Base-by-base conservation (phyloP, 2,329 filamentous ascomycete genomes). In the Metarhizium robertsii region DNA sequence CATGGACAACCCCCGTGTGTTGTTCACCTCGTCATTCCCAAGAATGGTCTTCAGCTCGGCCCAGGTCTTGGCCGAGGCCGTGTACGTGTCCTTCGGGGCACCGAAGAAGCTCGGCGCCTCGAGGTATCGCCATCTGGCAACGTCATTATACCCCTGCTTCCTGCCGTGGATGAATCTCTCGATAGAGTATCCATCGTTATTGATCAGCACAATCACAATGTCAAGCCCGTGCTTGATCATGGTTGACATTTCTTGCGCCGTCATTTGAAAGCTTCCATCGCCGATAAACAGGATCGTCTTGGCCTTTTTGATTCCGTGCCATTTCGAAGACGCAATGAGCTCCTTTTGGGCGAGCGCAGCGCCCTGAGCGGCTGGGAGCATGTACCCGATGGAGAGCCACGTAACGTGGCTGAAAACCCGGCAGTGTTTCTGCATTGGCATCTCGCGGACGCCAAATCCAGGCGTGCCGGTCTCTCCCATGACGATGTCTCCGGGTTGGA, bases 241-340 rank as follows among this genome's bases (percentile, higher is more conserved):
- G 2, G 81, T 85, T 11, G 79, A 78, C 3, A 88, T 70, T 59
- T 86, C 84, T 64, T 88, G 85, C 0, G 77, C 82, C 0, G 84
- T 87, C 70, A 87, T 79, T 59, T 86, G 79, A 57, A 87, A 77
- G 58, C 81, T 84, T 3, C 84, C 84, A 53, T 86, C 83, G 5
- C 83, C 83, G 38, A 83, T 83, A 58, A 83, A 74, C 2, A 85
- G 67, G 10, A 85, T 73, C 0, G 81, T 79, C 14, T 67, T 65
- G 6, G 67, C 62, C 10, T 57, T 54, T 14, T 58, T 55, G 16
- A 62, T 16, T n/a, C 57, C 58, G 18, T 61, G 50, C 42, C 60
- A 62, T 2, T 60, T 52, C 2, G 57, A 58, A 2, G 58, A 53
- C 6, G 57, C 53, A 13, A 60, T 57, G 2, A 76, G 63, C 55